Evolutionary conservation across 1,284 basidiomycete species (phyloP).

Genomic region (Microbotryomycetes sp.): DNA sequence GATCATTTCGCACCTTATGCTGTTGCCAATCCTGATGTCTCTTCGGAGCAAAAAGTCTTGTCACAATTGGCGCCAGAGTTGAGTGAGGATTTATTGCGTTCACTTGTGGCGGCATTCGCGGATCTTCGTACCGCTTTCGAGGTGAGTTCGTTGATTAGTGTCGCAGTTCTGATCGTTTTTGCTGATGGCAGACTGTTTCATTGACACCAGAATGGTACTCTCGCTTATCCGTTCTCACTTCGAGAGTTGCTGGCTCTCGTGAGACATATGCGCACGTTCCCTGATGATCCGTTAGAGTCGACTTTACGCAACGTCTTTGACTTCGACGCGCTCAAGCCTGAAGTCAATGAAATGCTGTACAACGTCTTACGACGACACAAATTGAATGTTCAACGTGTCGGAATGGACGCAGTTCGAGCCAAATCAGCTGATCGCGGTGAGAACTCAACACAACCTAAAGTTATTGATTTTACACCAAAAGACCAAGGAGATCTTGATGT

Average conservation of each 20-base stretch:
- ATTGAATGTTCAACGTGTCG: conserved; percentile 15
- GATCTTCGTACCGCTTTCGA: conserved; percentile 43
- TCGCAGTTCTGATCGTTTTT: neutral
- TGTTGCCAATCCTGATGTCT: conserved; percentile 42
- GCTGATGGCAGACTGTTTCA: neutral
- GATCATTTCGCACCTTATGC: conserved; percentile 42
- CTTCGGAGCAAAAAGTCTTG: conserved; percentile 41
- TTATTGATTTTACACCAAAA: conserved; percentile 28
- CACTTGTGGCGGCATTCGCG: conserved; percentile 41
- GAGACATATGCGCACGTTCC: conserved; percentile 42
- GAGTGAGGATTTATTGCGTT: conserved; percentile 33
- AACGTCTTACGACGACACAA: conserved; percentile 37
- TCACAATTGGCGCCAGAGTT: conserved; percentile 39
- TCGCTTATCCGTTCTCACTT: conserved; percentile 41
- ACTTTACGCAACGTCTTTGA: conserved; percentile 43
- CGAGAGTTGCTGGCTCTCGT: conserved; percentile 44
- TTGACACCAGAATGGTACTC: neutral
- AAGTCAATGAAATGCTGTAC: conserved; percentile 40
- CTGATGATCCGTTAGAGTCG: conserved; percentile 39
- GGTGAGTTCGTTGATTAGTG: neutral
- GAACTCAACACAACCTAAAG: conserved; percentile 1
- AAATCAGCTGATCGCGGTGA: neutral
- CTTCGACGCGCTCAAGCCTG: conserved; percentile 43
- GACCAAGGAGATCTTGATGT: conserved; percentile 9
- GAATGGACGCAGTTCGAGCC: conserved; percentile 26